Conservation (phyloP, 345 rosid species). For the Cardamine resedifolia region DNA sequence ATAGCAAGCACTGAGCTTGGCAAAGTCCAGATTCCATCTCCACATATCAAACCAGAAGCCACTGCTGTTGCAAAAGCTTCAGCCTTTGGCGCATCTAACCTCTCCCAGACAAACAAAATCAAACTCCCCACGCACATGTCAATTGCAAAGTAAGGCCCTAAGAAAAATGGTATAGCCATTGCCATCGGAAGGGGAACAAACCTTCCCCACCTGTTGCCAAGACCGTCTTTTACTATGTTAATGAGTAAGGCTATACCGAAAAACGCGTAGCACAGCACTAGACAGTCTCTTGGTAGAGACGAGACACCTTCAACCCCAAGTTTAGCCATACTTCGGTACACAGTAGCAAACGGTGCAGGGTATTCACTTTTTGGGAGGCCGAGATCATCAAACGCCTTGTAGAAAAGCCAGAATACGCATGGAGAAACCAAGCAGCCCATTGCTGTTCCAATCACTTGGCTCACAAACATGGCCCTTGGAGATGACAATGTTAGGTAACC, state of each 20-base stretch:
- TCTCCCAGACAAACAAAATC: conserved; percentile 69
- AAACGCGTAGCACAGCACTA: conserved; percentile 50
- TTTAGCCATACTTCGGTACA: conserved; percentile 77
- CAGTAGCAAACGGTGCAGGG: conserved; percentile 73
- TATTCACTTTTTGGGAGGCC: conserved; percentile 67
- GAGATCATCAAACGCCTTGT: conserved; percentile 62
- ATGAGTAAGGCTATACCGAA: conserved; percentile 49
- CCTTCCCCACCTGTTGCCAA: conserved; percentile 42
- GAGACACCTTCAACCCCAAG: conserved; percentile 68
- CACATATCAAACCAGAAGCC: conserved; percentile 89
- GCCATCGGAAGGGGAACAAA: conserved; percentile 91
- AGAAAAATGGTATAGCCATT: conserved; percentile 93
- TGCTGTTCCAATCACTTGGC: conserved; percentile 77
- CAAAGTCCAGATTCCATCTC: conserved; percentile 87
- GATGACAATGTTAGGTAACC: conserved; percentile 90
- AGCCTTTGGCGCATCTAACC: conserved; percentile 55
- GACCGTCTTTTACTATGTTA: conserved; percentile 41
- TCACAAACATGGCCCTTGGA: conserved; percentile 81
- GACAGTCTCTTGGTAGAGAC: conserved; percentile 75
- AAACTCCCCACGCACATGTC: conserved; percentile 93
- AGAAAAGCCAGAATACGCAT: conserved; percentile 80
- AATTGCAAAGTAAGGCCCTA: conserved; percentile 77
- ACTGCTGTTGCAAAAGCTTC: conserved; percentile 59
- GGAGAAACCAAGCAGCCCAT: conserved; percentile 71
- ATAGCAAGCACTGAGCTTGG: conserved; percentile 85